These are phyloP conservation scores for Austroboletus festivus DNA, from an alignment of 768 basidiomycete genomes.

Conservation along the genomic window DNA sequence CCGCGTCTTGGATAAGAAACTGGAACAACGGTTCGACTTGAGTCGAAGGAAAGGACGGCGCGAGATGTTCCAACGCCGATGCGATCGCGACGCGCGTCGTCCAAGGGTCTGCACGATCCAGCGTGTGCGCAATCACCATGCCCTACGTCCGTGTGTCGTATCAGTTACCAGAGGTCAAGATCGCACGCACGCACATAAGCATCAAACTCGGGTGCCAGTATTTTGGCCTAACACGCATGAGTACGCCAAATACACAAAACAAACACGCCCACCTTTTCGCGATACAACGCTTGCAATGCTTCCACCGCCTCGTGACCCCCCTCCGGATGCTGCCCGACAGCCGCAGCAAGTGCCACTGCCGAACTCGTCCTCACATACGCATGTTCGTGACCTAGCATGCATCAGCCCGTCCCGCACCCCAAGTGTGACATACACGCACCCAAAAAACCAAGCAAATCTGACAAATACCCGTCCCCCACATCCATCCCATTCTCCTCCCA, in stretches of 20 bases:
- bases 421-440: constrained; percentile 54
- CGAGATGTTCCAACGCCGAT: constrained; percentile 60
- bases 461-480: constrained; percentile 61
- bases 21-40: constrained; percentile 72
- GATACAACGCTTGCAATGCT: constrained; percentile 68
- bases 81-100: constrained; percentile 74
- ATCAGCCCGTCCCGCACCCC: too few species aligned
- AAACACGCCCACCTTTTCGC: constrained; percentile 67
- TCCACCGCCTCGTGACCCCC: constrained; percentile 44
- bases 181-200: constrained; percentile 70
- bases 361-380: constrained; percentile 73
- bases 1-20: constrained; percentile 83
- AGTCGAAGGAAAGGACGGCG: constrained; percentile 58
- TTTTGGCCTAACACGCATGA: constrained; percentile 56
- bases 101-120: constrained; percentile 92
- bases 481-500: constrained; percentile 98
- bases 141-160: constrained; percentile 50
- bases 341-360: constrained; percentile 73
- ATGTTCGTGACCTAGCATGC: constrained; percentile 71
- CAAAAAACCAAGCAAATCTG: constrained; percentile 59
- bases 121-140: constrained; percentile 84
- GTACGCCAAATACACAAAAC: background rate
- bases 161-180: background rate
- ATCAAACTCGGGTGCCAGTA: constrained; percentile 89
- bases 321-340: constrained; percentile 69